A percentile compares a stretch with the other conserved stretches of the same genome.
Conservation (phyloP, 2,329 filamentous ascomycete species). For the Aspergillus sp. region DNA sequence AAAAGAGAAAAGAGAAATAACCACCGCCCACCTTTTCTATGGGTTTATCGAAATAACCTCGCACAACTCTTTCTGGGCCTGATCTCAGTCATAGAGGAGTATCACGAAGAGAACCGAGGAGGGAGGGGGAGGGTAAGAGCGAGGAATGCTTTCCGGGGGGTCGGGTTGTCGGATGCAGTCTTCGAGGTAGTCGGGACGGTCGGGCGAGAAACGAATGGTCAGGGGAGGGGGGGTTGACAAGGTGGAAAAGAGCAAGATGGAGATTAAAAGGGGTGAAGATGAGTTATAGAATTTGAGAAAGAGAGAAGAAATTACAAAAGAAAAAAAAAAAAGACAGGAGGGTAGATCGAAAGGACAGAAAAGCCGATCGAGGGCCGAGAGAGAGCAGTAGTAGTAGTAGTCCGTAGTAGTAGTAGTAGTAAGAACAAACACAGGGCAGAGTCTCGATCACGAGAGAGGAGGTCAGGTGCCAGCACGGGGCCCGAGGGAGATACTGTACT, state of each 20-base stretch:
- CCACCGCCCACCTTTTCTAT: constrained; percentile 9
- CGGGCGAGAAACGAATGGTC: not conserved
- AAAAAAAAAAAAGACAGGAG: constrained; percentile 1
- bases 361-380: not conserved
- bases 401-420: not conserved
- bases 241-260: constrained; percentile 1
- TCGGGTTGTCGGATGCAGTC: not conserved
- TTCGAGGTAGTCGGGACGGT: constrained; percentile 1
- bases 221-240: not conserved
- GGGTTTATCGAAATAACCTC: constrained; percentile 8
- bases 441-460: constrained; percentile 1
- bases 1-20: not conserved
- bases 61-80: constrained; percentile 2
- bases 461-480: not conserved
- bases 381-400: not conserved
- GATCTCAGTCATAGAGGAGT: constrained; percentile 12
- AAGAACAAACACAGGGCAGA: not conserved
- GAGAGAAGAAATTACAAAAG: not conserved
- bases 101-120: not conserved
- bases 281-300: not conserved
- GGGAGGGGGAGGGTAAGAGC: constrained; percentile 1
- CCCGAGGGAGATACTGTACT: too few relatives aligned
- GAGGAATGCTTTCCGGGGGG: constrained; percentile 8
- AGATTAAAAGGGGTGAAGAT: constrained; percentile 1
- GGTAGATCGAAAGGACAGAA: not conserved